A percentile compares a stretch with the other conserved stretches of the same genome.
phyloP scores from a whole-genome alignment of 371 early-diverging fungal genomes.

The Mucor ambiguus region DNA sequence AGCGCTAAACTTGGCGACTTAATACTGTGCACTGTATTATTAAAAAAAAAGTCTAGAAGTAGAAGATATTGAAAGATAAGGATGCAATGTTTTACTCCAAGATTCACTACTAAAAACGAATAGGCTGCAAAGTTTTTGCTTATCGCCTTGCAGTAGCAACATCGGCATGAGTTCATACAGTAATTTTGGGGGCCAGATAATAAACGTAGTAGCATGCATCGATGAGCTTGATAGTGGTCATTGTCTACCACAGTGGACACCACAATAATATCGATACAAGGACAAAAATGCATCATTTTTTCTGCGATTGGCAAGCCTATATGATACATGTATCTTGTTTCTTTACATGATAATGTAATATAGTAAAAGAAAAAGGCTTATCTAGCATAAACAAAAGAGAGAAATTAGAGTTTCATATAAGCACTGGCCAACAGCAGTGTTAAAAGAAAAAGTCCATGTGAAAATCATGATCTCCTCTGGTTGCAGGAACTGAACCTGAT shows the following conservation, averaged over 20 bases:
- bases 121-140: background rate
- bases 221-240: background rate
- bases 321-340: background rate
- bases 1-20: conserved; percentile 1
- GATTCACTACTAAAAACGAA: background rate
- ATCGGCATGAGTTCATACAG: background rate
- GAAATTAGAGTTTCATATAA: conserved; percentile 4
- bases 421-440: background rate
- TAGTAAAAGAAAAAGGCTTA: background rate
- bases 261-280: background rate
- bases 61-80: background rate
- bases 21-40: background rate
- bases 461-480: background rate
- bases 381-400: background rate
- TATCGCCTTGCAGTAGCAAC: background rate
- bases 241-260: background rate
- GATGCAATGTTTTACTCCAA: background rate
- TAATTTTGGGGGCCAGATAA: background rate
- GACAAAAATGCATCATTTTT: background rate
- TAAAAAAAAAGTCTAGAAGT: background rate
- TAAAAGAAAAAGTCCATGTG: background rate
- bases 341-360: background rate
- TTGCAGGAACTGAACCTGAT: background rate
- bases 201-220: background rate
- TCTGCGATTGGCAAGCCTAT: background rate